Base-by-base conservation (phyloP, 2,329 filamentous ascomycete species). In the Colletotrichum scovillei region DNA sequence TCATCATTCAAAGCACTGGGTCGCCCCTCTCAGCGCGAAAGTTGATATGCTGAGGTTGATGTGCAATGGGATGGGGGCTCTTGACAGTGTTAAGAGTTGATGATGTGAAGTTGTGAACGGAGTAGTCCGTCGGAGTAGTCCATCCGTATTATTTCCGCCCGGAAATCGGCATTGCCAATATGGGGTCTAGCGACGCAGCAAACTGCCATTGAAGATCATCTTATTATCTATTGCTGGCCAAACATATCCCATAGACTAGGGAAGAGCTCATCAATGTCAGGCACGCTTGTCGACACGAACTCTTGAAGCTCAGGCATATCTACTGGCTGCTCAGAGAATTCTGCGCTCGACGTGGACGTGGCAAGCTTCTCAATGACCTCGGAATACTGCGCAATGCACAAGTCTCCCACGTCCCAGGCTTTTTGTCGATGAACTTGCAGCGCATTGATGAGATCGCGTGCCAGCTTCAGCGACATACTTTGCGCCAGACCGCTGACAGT, bases 331-430 rank as follows among this genome's bases (percentile, higher is more conserved):
- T 73, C 73, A 0, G 72, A 69, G 11, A 59, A 16, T 6, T 35
- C n/a, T 1, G 68, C 63, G 22, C 22, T 59, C 4, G 58, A 22
- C 5, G 75, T 77, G 52, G 81, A 79, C 5, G 78, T 77, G 11
- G 82, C 73, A 3, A 86, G 77, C 75, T 84, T 88, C 35, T 88
- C 84, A 0, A 88, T 80, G 14, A 88, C 77, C 12, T 88, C 86
- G 6, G 81, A 78, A 73, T 88, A 85, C 60, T 88, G 85, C 0
- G 82, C 81, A 1, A 89, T 77, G 72, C 87, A 89, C 5, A 87
- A 81, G 60, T 89, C 86, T 0, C 82, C 87, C 1, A 89, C 78
- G 72, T 89, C 87, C 88, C 88, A 89, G 0, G 76, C 79, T 56
- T 78, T 79, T 5, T 80, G 77, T 2, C 82, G 82, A 57, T 88